A percentile compares a stretch with the other conserved stretches of the same genome.
Evolutionary conservation across 176 grass and related monocot species (phyloP).

Genomic region (Lolium perenne): DNA sequence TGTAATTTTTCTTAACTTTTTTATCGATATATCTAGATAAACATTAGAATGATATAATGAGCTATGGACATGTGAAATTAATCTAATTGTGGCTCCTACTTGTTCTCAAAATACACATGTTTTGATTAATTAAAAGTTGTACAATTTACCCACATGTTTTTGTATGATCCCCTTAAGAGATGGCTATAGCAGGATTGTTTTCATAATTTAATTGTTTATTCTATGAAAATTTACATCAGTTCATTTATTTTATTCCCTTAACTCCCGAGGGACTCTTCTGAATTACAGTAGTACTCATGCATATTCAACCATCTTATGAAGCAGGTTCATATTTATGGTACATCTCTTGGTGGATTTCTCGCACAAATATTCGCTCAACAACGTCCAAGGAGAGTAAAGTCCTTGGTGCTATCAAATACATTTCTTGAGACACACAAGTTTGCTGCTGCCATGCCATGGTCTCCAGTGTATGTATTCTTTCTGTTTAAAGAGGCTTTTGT

Average conservation of each 20-base stretch:
- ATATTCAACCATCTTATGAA: constrained; percentile 11
- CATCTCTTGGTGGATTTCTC: constrained; percentile 97
- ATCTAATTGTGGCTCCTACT: constrained; percentile 19
- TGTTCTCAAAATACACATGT: neutral
- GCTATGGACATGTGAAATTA: neutral
- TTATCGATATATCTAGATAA: neutral
- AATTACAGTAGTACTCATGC: constrained; percentile 9
- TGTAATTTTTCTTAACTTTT: constrained; percentile 19
- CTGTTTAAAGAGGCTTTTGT: neutral
- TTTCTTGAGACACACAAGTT: constrained; percentile 96
- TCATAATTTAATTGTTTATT: constrained; percentile 9
- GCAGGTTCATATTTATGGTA: constrained; percentile 97
- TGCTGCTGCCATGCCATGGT: constrained; percentile 92
- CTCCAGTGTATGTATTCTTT: constrained; percentile 84
- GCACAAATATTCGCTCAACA: constrained; percentile 95
- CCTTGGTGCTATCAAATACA: constrained; percentile 92
- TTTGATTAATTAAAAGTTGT: neutral
- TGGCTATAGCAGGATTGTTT: neutral
- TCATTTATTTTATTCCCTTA: constrained; percentile 25
- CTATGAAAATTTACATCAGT: constrained; percentile 1
- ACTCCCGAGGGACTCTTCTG: neutral
- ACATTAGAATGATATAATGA: neutral
- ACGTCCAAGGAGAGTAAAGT: constrained; percentile 88
- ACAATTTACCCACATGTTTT: neutral
- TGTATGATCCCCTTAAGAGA: constrained; percentile 17